Conservation (phyloP, 2,329 filamentous ascomycete genomes). For the Pseudocercospora ulei region DNA sequence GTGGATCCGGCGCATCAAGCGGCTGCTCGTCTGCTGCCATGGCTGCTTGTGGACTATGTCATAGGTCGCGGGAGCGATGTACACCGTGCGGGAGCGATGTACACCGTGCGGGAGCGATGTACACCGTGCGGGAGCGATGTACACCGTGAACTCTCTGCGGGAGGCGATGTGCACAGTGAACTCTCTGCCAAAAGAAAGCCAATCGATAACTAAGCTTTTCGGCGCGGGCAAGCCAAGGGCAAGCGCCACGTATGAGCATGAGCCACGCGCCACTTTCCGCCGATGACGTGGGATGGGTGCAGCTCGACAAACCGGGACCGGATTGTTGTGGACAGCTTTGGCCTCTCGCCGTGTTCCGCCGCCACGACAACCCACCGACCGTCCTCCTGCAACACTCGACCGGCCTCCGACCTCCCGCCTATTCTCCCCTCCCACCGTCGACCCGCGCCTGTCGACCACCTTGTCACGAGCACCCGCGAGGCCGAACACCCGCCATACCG, state of each 20-base stretch:
- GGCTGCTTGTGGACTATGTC: too few species aligned
- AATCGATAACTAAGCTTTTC: too few species aligned
- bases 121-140: too few species aligned
- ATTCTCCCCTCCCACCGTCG: background rate
- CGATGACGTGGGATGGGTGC: slow-evolving; percentile 9
- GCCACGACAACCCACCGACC: background rate
- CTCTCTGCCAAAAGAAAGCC: too few species aligned
- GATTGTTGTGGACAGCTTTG: too few species aligned
- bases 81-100: too few species aligned
- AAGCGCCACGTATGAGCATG: slow-evolving; percentile 1
- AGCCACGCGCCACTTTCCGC: slow-evolving; percentile 3
- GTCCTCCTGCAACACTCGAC: slow-evolving; percentile 8
- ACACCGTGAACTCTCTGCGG: too few species aligned
- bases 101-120: too few species aligned
- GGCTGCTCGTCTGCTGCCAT: slow-evolving; percentile 23
- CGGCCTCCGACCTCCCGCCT: too few species aligned
- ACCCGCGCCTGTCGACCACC: background rate
- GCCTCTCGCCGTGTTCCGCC: too few species aligned
- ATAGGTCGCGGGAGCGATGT: background rate
- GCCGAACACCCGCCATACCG: background rate
- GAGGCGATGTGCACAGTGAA: too few species aligned
- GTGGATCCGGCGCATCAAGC: slow-evolving; percentile 21
- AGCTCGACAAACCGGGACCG: too few species aligned
- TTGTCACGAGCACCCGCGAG: slow-evolving; percentile 7
- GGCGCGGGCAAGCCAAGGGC: background rate